Evolutionary conservation across 202 grass and related monocot genomes (phyloP), one percentile per base, ranked within the genome.

Genomic region (Carex sylvatica): DNA sequence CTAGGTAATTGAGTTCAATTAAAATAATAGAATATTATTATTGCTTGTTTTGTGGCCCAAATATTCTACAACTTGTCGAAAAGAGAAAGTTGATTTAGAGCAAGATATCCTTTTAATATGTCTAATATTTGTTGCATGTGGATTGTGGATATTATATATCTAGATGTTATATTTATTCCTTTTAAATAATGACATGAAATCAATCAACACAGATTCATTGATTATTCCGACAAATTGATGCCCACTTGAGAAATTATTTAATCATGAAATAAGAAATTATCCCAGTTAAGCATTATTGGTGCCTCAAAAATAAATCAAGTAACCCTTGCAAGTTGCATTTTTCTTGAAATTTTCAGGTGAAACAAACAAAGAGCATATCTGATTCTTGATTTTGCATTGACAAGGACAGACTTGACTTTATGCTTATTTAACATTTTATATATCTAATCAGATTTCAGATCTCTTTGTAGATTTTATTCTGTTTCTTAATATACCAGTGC

Each of bases 291-390:
- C n/a, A 74, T 53, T 28, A 74, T 11, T 51, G 69, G 42, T 51
- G 44, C 42, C 42, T 74, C 30, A n/a, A 68, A 75, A 75, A 75
- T 31, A 31, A 33, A 55, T 55, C 14, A 76, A 76, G 5, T 16
- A 55, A 36, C 5, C 23, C 60, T 65, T 63, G 28, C 55, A 80
- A 80, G 20, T 80, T 44, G 16, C 55, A 80, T 58, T 30, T 63
- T 80, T 64, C 61, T 30, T 80, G 3, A 16, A 30, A 52, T 47
- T 28, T 36, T 76, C 44, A 31, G 78, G 58, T 62, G 60, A 81
- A 49, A 81, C 38, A 81, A 65, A 81, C 78, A 81, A 64, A 65
- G 31, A 51, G 78, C 78, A 81, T 66, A 64, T 65, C 60, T 81
- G 38, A 66, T 81, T 81, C 12, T 81, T 14, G 78, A 81, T 81